Conservation (phyloP, 495 filamentous ascomycete species). For the Trichoderma erinaceum region DNA sequence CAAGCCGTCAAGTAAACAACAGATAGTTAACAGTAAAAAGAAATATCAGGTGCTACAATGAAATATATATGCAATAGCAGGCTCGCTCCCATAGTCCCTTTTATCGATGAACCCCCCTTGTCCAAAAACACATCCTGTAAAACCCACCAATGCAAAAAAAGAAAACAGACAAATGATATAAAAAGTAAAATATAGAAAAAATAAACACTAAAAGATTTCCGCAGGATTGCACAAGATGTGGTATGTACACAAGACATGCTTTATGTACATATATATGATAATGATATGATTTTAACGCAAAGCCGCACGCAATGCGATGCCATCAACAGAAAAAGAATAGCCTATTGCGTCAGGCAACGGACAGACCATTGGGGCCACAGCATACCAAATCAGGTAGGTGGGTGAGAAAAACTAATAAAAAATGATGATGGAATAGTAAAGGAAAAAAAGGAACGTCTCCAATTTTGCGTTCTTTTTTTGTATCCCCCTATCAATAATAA, state of each 20-base stretch:
- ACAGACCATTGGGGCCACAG: background rate
- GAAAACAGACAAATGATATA: background rate
- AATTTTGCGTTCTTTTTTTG: slow-evolving; percentile 12
- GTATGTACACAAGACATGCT: background rate
- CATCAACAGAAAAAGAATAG: background rate
- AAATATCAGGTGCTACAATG: background rate
- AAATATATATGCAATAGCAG: background rate
- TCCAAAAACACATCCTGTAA: background rate
- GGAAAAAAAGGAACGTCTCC: background rate
- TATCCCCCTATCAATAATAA: background rate
- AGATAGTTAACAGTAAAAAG: background rate
- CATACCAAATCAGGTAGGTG: background rate
- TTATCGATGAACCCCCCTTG: background rate
- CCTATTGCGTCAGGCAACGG: too few relatives aligned
- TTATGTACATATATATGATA: background rate
- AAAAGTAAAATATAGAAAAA: background rate
- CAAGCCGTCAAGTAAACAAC: background rate
- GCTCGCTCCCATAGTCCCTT: background rate
- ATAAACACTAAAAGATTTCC: background rate
- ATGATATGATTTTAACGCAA: background rate
- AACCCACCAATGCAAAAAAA: background rate
- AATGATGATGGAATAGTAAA: background rate
- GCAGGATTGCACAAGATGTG: slow-evolving; percentile 4
- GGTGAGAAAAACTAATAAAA: background rate
- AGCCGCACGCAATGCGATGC: slow-evolving; percentile 3